Base-by-base conservation (phyloP, 2,329 filamentous ascomycete genomes). In the Trichoderma citrinoviride region DNA sequence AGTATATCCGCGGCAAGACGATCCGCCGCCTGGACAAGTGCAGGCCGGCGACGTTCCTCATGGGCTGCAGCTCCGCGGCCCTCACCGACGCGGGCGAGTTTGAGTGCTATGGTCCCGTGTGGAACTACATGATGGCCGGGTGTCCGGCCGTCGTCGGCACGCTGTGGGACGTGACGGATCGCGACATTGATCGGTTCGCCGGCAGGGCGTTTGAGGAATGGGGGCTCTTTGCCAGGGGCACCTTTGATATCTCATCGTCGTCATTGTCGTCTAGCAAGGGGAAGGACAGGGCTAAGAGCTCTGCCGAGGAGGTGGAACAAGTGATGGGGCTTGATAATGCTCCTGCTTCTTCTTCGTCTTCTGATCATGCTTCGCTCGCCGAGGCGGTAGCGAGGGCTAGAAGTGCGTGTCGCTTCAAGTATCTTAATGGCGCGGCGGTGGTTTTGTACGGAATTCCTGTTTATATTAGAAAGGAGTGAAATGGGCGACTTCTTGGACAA, bases 131-230 rank as follows among this genome's bases (percentile, higher is more conserved):
- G 78, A 88, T 94, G 70, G 93, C 93, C 0, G 94, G 92, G 1
- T 87, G 85, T 70, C 93, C 92, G 3, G 93, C 94, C 0, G 87
- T 98, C 10, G 88, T 98, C 2, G 95, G 93, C 52, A 97, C 93
- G 17, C 82, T 99, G 43, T 99, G 95, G 95, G 95, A 99, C 76
- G 95, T 99, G 56, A 99, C 95, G 10, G 95, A 99, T 75, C 91
- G 91, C 72, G 95, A 99, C 76, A 97, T 97, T 75, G 96, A 99
- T 79, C 90, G 93, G 19, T 96, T 97, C 76, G 91, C 93, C 0
- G 87, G 89, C 40, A 83, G 85, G 27, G 81, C 90, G 3, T 90
- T 97, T 74, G 90, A 95, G 74, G 84, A 90, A 71, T 99, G 95
- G 95, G 95, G 95, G 0, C 76, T 99, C 7, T 80, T 90, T 61